Percentiles rank a stretch among this genome's conserved stretches.
These are phyloP conservation scores for Neurospora sp. DNA, from an alignment of 495 filamentous ascomycete genomes.

Conservation along the genomic window DNA sequence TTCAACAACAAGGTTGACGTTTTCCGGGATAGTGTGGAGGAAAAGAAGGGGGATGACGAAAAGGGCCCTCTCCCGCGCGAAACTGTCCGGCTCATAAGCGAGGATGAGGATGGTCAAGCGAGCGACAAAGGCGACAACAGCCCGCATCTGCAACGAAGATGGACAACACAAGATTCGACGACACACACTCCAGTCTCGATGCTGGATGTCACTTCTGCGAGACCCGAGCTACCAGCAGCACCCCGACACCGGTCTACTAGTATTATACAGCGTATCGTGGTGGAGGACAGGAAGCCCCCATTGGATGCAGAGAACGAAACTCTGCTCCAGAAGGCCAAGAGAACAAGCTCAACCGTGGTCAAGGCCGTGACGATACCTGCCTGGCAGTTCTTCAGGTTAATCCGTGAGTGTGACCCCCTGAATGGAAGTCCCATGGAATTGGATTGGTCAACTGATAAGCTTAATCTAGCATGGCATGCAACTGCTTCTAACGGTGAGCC, in stretches of 20 bases:
- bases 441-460: slow-evolving; percentile 28
- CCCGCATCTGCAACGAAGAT: slow-evolving; percentile 15
- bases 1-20: slow-evolving; percentile 95
- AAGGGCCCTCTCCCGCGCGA: slow-evolving; percentile 3
- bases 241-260: slow-evolving; percentile 35
- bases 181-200: slow-evolving; percentile 14
- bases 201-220: slow-evolving; percentile 6
- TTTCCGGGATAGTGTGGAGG: slow-evolving; percentile 55
- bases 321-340: slow-evolving; percentile 28
- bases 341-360: slow-evolving; percentile 42
- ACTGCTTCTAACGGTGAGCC: slow-evolving; percentile 32
- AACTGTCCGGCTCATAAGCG: slow-evolving; percentile 28
- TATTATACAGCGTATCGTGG: slow-evolving; percentile 38
- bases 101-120: slow-evolving; percentile 17
- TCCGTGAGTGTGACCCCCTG: slow-evolving; percentile 45
- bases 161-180: slow-evolving; percentile 20
- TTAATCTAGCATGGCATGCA: slow-evolving; percentile 62
- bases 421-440: not conserved
- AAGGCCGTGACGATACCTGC: slow-evolving; percentile 92
- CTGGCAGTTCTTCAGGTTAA: slow-evolving; percentile 93
- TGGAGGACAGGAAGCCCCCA: slow-evolving; percentile 23
- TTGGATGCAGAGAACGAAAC: slow-evolving; percentile 28
- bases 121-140: slow-evolving; percentile 2
- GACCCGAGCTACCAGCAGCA: slow-evolving; percentile 9
- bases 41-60: slow-evolving; percentile 32